These are phyloP conservation scores for Colletotrichum sp. DNA, from an alignment of 2,329 filamentous ascomycete species.

Conservation along the genomic window DNA sequence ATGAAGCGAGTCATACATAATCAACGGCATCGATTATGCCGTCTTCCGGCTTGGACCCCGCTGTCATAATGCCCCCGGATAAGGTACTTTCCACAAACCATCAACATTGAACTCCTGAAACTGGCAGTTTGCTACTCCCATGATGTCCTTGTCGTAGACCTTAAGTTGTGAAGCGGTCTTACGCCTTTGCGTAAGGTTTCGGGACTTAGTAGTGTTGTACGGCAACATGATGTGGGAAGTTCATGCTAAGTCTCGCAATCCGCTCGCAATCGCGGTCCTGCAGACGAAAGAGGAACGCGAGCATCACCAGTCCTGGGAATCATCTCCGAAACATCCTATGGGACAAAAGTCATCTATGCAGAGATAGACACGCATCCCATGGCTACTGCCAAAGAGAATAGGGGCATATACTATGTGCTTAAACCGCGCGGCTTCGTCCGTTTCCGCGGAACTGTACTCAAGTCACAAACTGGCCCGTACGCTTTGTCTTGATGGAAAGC, in stretches of 20 bases:
- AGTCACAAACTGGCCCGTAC: background rate
- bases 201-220: background rate
- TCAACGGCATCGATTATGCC: background rate
- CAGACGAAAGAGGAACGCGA: background rate
- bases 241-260: background rate
- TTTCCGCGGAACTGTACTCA: background rate
- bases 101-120: background rate
- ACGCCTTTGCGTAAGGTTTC: background rate
- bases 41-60: background rate
- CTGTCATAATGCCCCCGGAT: background rate
- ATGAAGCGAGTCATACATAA: background rate
- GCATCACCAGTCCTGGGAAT: background rate
- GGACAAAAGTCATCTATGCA: background rate
- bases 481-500: background rate
- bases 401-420: background rate
- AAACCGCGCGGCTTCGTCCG: background rate
- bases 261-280: background rate
- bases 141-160: background rate
- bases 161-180: background rate
- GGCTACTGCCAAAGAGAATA: background rate
- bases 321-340: background rate
- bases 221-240: background rate
- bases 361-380: background rate
- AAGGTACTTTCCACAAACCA: background rate
- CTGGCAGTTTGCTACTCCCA: background rate